phyloP scores from a whole-genome alignment of 768 basidiomycete genomes.

The Agrocybe chaxingu region DNA sequence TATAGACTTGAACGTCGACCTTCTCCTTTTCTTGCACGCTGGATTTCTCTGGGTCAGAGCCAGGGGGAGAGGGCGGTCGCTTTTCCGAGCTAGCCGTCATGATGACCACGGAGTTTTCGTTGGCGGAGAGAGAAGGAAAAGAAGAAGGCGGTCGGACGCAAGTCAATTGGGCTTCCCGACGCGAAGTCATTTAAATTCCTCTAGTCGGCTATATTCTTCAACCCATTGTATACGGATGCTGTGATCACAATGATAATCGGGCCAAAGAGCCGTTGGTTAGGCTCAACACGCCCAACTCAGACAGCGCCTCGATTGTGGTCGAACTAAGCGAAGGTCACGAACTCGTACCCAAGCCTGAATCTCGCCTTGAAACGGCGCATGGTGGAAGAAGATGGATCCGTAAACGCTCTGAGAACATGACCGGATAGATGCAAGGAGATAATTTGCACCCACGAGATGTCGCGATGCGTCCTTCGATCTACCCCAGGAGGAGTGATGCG shows the following conservation, averaged over 20 bases:
- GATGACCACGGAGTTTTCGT: not conserved
- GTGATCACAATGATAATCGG: too few species aligned
- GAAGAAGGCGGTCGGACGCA: conserved; percentile 1
- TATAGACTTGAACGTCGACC: conserved; percentile 27
- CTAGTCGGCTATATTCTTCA: too few species aligned
- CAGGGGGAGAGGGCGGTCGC: conserved; percentile 17
- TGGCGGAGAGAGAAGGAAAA: conserved; percentile 2
- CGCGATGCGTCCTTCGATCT: not conserved
- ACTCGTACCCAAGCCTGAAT: not conserved
- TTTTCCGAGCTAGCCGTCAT: conserved; percentile 15
- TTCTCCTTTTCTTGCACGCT: conserved; percentile 19
- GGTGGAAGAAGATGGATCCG: not conserved
- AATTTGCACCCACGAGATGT: conserved; percentile 1
- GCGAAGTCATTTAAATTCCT: too few species aligned
- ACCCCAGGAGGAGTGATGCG: too few species aligned
- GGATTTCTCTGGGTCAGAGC: conserved; percentile 26
- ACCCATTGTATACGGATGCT: too few species aligned
- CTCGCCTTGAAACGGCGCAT: not conserved
- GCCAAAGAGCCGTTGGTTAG: too few species aligned
- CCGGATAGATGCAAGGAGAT: conserved; percentile 2
- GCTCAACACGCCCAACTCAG: too few species aligned
- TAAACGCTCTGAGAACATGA: not conserved
- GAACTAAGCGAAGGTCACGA: too few species aligned
- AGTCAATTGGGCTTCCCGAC: not conserved
- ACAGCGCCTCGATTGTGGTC: too few species aligned